Evolutionary conservation across 108 stramenopile species (phyloP), one percentile per base, ranked within the genome.

Genomic region (Schizochytrium sp.): DNA sequence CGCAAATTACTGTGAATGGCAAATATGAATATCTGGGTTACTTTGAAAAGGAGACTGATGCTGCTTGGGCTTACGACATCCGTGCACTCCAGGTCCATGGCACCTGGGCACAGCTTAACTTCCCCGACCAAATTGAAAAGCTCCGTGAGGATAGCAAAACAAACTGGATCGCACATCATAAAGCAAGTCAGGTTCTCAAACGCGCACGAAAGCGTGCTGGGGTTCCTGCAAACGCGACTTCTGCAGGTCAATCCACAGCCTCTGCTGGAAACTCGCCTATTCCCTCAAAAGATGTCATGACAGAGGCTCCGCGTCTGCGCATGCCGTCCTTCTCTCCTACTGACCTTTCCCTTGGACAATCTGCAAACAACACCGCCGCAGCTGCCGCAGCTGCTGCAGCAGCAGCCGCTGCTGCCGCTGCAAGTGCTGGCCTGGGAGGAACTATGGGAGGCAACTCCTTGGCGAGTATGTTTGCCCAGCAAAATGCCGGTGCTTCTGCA

Each of bases 1-100:
- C 76, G 12, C 76, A 83, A 83, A 83, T 83, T 3, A 83, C 76
- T 53, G 76, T 83, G n/a, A 83, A 83, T 28, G 76, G 76, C 10
- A 83, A 55, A 53, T 83, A 83, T 53, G 76, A 83, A 42, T 83
- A 83, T 28, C 76, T 83, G 8, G 76, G 76, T 53, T 83, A 83
- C 53, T 83, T 83, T 55, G 76, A 83, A 10, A 83, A 83, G 47
- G 76, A 83, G 47, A 28, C 10, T 1, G 76, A 83, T 10, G 76
- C 76, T 5, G 76, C 15, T 40, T 83, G 76, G 76, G 76, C 76
- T n/a, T 83, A 83, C 76, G 76, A 83, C 47, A 55, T 83, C 28
- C 76, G 76, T 40, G 76, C 76, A 7, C 76, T 83, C 15, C 76
- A 2, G 76, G 76, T 83, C 12, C 76, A 83, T 40, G 76, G 76